Percentiles rank a stretch among this genome's conserved stretches.
These are phyloP conservation scores for Annulohypoxylon moriforme DNA, from an alignment of 495 filamentous ascomycete genomes.

Conservation along the genomic window DNA sequence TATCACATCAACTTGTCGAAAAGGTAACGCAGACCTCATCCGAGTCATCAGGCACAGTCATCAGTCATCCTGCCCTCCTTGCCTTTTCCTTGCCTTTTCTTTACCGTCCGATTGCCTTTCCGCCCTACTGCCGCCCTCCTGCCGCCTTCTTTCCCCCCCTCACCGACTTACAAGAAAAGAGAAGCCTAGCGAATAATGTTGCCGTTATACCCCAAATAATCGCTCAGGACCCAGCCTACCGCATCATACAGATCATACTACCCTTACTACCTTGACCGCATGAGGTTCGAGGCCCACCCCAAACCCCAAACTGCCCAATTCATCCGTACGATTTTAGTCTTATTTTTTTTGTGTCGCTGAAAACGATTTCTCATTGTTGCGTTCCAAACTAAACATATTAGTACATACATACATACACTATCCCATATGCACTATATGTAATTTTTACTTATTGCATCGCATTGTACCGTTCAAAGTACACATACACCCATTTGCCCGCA, in stretches of 20 bases:
- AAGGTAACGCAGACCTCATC: constrained; percentile 26
- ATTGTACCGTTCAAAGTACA: background rate
- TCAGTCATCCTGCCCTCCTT: constrained; percentile 18
- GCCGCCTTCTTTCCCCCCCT: no score
- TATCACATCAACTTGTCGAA: constrained; percentile 33
- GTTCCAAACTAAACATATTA: constrained; percentile 26
- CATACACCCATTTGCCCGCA: no score
- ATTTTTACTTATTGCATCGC: no score
- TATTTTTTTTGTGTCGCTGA: constrained; percentile 15
- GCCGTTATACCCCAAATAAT: constrained; percentile 30
- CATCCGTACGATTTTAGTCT: constrained; percentile 15
- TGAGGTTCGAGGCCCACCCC: no score
- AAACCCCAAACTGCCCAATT: no score
- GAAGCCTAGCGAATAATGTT: constrained; percentile 26
- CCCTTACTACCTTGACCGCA: constrained; percentile 29
- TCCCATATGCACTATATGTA: background rate
- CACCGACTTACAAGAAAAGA: constrained; percentile 30
- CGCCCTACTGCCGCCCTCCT: background rate
- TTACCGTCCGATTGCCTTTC: background rate
- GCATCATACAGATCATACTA: constrained; percentile 33
- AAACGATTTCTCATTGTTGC: constrained; percentile 34
- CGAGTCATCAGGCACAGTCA: constrained; percentile 4
- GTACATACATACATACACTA: background rate
- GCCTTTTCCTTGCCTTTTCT: background rate
- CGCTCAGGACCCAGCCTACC: constrained; percentile 38